These are phyloP conservation scores for Haplosporangium gracile DNA, from an alignment of 192 early-diverging fungal species.

Conservation along the genomic window DNA sequence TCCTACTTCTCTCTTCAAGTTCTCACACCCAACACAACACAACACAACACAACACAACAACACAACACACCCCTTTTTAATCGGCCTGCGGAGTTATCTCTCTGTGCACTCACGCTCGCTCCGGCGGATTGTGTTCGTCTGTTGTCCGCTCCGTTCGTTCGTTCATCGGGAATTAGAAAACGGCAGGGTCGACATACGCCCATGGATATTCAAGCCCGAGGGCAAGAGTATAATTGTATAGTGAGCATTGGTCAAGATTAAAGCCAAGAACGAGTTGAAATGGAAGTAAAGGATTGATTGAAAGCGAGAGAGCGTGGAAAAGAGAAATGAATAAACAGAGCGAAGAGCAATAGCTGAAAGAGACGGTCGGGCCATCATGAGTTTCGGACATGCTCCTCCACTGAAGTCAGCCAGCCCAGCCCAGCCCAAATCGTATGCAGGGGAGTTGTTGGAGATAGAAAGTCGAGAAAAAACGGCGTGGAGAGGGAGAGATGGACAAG, in stretches of 20 bases:
- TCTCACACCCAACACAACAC: not conserved
- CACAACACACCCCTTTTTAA: not conserved
- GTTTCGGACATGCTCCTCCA: not conserved
- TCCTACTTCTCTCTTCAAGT: not conserved
- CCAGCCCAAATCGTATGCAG: not conserved
- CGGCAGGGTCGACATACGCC: not conserved
- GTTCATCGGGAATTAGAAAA: not conserved
- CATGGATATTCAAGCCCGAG: not conserved
- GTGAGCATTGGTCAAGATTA: not conserved
- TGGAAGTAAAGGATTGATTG: not conserved
- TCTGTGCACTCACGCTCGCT: not conserved
- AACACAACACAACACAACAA: too few relatives aligned
- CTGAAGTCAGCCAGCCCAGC: too few relatives aligned
- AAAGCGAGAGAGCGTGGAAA: not conserved
- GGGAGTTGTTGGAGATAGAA: not conserved
- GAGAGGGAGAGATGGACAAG: not conserved
- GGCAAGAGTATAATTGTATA: not conserved
- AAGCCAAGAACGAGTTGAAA: not conserved
- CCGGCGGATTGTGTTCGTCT: not conserved
- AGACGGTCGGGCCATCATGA: slow-evolving; percentile 1
- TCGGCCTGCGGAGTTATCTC: not conserved
- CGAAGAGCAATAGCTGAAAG: not conserved
- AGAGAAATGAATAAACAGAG: not conserved
- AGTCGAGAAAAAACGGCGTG: not conserved
- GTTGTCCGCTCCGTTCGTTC: not conserved